These are phyloP conservation scores for Zymoseptoria brevis DNA, from an alignment of 2,329 filamentous ascomycete genomes.

Conservation along the genomic window DNA sequence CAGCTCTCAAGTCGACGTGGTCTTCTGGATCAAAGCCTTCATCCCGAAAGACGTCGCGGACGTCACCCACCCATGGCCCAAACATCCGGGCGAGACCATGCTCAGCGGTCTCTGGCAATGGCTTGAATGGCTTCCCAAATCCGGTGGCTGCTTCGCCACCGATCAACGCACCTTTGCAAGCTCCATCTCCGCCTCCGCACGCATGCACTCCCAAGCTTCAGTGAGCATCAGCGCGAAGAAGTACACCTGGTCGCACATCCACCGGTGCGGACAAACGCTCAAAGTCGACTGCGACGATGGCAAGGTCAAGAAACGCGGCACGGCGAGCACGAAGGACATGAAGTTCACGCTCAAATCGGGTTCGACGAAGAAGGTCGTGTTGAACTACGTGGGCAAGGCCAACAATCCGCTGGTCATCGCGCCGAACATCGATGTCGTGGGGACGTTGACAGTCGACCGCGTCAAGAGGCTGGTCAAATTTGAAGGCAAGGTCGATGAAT, in stretches of 20 bases:
- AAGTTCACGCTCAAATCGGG: neutral
- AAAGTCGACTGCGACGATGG: neutral
- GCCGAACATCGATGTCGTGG: neutral
- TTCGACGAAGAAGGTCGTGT: neutral
- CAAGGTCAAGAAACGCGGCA: neutral
- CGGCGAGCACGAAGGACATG: neutral
- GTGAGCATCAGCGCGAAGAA: neutral
- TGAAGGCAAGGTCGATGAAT: neutral
- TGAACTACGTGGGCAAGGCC: neutral
- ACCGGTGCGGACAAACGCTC: neutral
- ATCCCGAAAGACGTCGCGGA: neutral
- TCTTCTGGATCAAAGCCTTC: neutral
- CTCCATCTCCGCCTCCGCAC: neutral
- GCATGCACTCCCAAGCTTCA: neutral
- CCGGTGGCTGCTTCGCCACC: neutral
- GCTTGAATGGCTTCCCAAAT: neutral
- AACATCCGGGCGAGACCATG: neutral
- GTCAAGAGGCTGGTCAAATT: neutral
- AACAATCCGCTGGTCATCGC: neutral
- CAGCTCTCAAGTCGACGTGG: neutral
- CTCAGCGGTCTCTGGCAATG: neutral
- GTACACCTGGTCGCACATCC: neutral
- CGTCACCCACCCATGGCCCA: neutral
- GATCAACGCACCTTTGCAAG: neutral
- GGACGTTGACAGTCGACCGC: neutral